Evolutionary conservation across 2,329 filamentous ascomycete genomes (phyloP).

Genomic region (Onygenales sp.): DNA sequence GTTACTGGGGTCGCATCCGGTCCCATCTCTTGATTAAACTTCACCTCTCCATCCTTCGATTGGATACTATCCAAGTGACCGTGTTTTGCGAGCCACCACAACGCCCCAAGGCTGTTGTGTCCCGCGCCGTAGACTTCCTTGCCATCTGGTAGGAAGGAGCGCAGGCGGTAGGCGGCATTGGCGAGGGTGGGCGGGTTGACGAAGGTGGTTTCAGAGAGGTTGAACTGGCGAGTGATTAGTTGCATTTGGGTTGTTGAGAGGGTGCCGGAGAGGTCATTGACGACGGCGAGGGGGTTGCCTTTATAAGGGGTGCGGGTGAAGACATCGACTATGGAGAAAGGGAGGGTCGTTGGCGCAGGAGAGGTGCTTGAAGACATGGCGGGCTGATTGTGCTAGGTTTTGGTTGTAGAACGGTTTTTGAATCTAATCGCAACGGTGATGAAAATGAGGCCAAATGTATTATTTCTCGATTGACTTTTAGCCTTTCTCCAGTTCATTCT

Average conservation of each 20-base stretch:
- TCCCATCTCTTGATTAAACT: constrained; percentile 6
- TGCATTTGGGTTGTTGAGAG: constrained; percentile 12
- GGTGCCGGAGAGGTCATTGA: constrained; percentile 9
- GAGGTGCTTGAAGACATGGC: background rate
- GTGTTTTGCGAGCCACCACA: constrained; percentile 13
- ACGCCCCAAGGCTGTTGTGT: constrained; percentile 15
- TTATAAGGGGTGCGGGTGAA: constrained; percentile 13
- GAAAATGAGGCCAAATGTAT: background rate
- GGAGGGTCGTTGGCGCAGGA: background rate
- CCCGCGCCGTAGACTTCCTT: constrained; percentile 15
- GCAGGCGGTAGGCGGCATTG: constrained; percentile 10
- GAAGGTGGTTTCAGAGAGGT: constrained; percentile 9
- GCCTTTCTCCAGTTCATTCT: too few species aligned
- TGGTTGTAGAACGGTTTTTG: too few species aligned
- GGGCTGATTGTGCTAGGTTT: too few species aligned
- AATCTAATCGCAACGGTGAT: too few species aligned
- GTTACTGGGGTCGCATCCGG: background rate
- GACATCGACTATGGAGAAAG: constrained; percentile 12
- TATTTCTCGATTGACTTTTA: background rate
- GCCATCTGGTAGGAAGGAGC: constrained; percentile 15
- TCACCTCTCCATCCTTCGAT: background rate
- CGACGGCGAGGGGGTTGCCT: constrained; percentile 15
- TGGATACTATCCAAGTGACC: constrained; percentile 5
- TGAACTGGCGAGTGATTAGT: constrained; percentile 14
- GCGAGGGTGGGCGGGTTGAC: constrained; percentile 8